Percentiles rank a stretch among this genome's conserved stretches.
These are phyloP conservation scores for Coemansia sp. DNA, from an alignment of 192 early-diverging fungal species.

Conservation along the genomic window DNA sequence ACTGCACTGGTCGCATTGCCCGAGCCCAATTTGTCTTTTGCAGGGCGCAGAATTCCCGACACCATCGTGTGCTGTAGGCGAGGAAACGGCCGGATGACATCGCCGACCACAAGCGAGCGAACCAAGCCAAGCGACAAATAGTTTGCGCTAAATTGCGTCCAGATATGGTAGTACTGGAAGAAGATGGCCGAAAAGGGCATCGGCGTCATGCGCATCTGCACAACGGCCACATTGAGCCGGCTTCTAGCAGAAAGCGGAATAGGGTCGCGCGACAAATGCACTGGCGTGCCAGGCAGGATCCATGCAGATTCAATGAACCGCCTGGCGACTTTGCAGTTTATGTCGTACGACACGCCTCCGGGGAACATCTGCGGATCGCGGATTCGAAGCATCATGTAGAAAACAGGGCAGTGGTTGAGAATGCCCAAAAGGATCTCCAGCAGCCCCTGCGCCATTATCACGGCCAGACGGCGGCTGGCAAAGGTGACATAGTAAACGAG, in stretches of 20 bases:
- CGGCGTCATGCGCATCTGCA: conserved; percentile 62
- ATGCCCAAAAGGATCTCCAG: conserved; percentile 84
- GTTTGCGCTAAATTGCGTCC: conserved; percentile 69
- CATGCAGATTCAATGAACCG: conserved; percentile 49
- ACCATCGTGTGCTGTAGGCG: conserved; percentile 78
- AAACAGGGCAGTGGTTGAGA: conserved; percentile 95
- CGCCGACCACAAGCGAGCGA: conserved; percentile 72
- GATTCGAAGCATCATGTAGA: conserved; percentile 84
- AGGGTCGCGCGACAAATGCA: conserved; percentile 42
- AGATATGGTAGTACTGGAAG: conserved; percentile 88
- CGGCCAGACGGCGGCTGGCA: conserved; percentile 74
- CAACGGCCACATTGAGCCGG: conserved; percentile 40
- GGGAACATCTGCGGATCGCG: conserved; percentile 86
- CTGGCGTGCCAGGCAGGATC: conserved; percentile 39
- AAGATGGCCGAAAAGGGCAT: conserved; percentile 75
- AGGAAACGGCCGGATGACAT: conserved; percentile 76
- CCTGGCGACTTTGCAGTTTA: conserved; percentile 16
- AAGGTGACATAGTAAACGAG: conserved; percentile 91
- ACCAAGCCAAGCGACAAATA: conserved; percentile 78
- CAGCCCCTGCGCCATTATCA: conserved; percentile 75
- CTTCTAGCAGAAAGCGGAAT: conserved; percentile 40
- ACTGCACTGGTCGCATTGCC: neutral
- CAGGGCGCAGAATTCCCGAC: conserved; percentile 48
- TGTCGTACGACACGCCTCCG: conserved; percentile 59
- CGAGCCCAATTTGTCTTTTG: neutral